Evolutionary conservation across 305 asterid species (phyloP), one percentile per base, ranked within the genome.

Genomic region (Fraxinus velutina): DNA sequence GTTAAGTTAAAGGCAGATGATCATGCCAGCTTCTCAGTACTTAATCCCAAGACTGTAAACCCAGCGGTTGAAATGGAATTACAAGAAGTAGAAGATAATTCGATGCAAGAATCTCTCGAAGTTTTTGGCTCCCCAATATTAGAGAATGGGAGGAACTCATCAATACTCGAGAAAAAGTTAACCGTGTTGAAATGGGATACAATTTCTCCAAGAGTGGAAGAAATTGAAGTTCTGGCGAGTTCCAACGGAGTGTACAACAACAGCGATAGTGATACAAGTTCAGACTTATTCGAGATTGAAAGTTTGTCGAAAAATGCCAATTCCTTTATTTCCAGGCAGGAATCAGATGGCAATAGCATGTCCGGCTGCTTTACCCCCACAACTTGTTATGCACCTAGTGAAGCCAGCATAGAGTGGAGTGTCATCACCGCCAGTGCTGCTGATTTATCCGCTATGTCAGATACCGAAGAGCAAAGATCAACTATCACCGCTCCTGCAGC

Each of bases 371-470:
- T 82, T 47, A 72, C 86, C 21, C 90, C 86, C 30, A 72, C 86
- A 8, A 79, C 86, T 1, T 91, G 92, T 76, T 92, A 94, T 77
- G 93, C 97, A 6, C 97, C 97, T 21, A 94, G 97, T 17, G 97
- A 94, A 83, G 97, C 92, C 27, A 94, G 98, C 84, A 85, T 94
- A 79, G 97, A 93, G 83, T 94, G 98, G 98, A 94, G 98, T 34
- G 93, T 93, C 1, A 84, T 90, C 5, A 93, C 98, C 0, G 98
- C 97, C 50, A 94, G 95, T 55, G 95, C 96, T 2, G 96, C 90
- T 2, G 94, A 87, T 90, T 92, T 91, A 87, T 88, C 98, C 2
- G 78, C 79, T 0, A 76, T 86, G 71, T 92, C 97, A 0, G 98
- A 92, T 74, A 62, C 88, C 0, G 94, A 92, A 30, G 96, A 94